Evolutionary conservation across 306 rosid genomes (phyloP).

Genomic region (Luffa acutangula): DNA sequence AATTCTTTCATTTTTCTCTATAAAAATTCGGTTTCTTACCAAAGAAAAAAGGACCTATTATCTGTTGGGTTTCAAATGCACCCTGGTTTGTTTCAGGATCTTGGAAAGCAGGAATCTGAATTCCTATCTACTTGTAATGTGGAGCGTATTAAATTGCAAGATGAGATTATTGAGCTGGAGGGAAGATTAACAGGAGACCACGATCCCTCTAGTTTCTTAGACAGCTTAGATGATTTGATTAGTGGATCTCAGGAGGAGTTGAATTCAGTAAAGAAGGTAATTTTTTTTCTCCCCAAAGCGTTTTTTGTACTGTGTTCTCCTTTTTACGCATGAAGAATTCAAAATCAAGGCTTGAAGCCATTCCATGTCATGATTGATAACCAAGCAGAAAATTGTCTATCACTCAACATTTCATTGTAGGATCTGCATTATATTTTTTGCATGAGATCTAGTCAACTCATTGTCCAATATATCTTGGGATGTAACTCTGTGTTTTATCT

Average conservation of each 20-base stretch:
- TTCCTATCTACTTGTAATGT: slow-evolving; percentile 25
- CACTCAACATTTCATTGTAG: background rate
- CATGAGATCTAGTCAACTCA: background rate
- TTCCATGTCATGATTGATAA: background rate
- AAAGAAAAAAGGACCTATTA: background rate
- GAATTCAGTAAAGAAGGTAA: slow-evolving; percentile 57
- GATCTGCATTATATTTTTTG: background rate
- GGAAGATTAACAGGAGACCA: slow-evolving; percentile 27
- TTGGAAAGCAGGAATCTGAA: slow-evolving; percentile 46
- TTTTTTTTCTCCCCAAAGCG: background rate
- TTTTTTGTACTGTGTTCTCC: background rate
- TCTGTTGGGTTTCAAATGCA: background rate
- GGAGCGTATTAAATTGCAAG: slow-evolving; percentile 31
- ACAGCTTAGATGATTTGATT: slow-evolving; percentile 29
- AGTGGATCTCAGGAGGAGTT: slow-evolving; percentile 39
- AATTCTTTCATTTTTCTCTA: too few relatives aligned
- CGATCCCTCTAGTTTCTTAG: slow-evolving; percentile 26
- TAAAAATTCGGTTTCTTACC: too few relatives aligned
- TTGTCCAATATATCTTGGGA: background rate
- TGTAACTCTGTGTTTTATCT: background rate
- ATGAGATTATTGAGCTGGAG: slow-evolving; percentile 48
- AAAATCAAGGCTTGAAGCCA: background rate
- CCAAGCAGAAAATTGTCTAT: background rate
- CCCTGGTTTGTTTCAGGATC: slow-evolving; percentile 36
- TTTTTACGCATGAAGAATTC: background rate